Base-by-base conservation (phyloP, 2,329 filamentous ascomycete species). In the Pseudogymnoascus sp. region DNA sequence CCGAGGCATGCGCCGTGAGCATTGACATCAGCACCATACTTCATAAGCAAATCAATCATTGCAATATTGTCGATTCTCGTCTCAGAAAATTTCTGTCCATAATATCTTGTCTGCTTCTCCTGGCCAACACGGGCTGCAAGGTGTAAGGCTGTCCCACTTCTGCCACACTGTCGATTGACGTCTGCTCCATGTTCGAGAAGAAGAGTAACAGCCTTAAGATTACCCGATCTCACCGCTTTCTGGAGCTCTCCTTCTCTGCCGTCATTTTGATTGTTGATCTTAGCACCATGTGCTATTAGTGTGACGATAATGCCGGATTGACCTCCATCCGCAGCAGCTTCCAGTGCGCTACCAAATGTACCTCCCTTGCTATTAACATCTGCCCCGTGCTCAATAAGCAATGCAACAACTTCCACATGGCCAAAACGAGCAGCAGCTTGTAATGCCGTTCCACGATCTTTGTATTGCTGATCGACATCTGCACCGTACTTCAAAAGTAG, bases 171-270 rank as follows among this genome's bases (percentile, higher is more conserved):
- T 5, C 37, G 43, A 65, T 68, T 63, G 47, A 58, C 9, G 60
- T 66, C 61, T 59, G 66, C 66, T 47, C 63, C 65, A 25, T 32
- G 41, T 11, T 66, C 61, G 54, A 69, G 54, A 60, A 69, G 63
- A 54, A 66, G 60, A 60, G 34, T 59, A 60, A 68, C 67, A 62
- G 66, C 61, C 6, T 66, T 64, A 28, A 60, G 32, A 64, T 67
- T 60, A 59, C 65, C 66, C 43, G 67, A 60, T 61, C 65, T 64
- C n/a, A 66, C 66, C 62, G 67, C 67, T 35, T 58, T 43, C 20
- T 64, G 63, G 16, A 64, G 38, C 25, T 30, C 57, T 4, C 34
- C 35, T 34, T 35, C 57, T 34, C 16, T 65, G 54, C 64, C 65
- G 35, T 60, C 62, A 47, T 65, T 64, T 34, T 38, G 28, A 9